Base-by-base conservation (phyloP, 768 basidiomycete species). In the Austroboletus festivus region DNA sequence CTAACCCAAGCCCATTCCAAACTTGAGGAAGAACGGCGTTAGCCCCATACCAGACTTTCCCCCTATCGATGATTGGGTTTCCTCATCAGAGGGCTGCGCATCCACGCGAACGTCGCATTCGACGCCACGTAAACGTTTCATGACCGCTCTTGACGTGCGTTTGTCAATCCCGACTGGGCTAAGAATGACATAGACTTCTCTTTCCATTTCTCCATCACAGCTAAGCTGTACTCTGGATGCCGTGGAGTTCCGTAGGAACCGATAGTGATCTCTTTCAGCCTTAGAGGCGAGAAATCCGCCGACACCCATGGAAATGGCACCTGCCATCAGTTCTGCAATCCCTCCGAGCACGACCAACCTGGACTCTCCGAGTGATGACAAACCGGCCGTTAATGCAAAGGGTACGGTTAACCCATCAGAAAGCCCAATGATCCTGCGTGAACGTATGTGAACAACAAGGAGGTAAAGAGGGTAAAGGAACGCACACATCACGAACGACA, bases 211-310 rank as follows among this genome's bases (percentile, higher is more conserved):
- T 42, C 93, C 93, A 9, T 83, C 81, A 63, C 96, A 99, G 47
- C 88, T 92, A 12, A 90, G 83, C 3, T 78, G 65, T n/a, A 98
- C 93, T 24, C 94, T 85, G 37, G 83, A 74, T 10, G 91, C 94
- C n/a, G 52, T 83, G 79, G 33, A 79, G 76, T 23, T 76, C 80
- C 24, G 87, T n/a, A n/a, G 80, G 70, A 88, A 96, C 39, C 84
- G 87, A 65, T 86, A 94, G 68, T 96, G 89, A 65, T 97, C 95
- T 39, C 93, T 85, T 68, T 99, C 96, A 24, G 95, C 87, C 69
- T 99, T 91, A 1, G 94, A 93, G 3, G 93, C 93, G 42, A 99
- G 85, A 78, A 95, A 97, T 18, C 95, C 95, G 45, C 96, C 96
- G 34, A 99, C 89, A 52, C 96, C 96, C 95, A 99, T 99, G 2